Evolutionary conservation across 257 asterid species (phyloP).

Genomic region (Nyctanthes arbortristis): DNA sequence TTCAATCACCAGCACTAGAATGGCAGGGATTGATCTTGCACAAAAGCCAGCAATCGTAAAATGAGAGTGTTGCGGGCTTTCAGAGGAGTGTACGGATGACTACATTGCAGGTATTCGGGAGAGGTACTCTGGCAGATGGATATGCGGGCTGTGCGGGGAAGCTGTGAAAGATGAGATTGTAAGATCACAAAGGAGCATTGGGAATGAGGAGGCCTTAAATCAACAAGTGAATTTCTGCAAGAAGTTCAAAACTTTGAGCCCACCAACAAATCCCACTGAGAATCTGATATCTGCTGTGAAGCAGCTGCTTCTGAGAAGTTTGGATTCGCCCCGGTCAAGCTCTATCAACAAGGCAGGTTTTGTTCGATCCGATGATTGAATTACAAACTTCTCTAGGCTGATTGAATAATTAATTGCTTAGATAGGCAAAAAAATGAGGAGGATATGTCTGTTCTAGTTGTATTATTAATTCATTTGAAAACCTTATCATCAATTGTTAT

Average conservation of each 20-base stretch:
- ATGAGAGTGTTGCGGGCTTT: constrained; percentile 35
- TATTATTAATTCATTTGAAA: no score
- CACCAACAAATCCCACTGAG: constrained; percentile 14
- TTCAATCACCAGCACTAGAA: no score
- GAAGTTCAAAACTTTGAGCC: constrained; percentile 14
- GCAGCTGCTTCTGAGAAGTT: constrained; percentile 24
- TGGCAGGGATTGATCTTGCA: neutral
- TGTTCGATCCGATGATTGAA: neutral
- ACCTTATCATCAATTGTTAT: no score
- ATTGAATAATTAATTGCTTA: neutral
- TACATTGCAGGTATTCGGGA: constrained; percentile 25
- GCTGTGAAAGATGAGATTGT: constrained; percentile 29
- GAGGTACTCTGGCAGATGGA: constrained; percentile 29
- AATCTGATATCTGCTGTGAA: constrained; percentile 29
- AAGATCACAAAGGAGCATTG: constrained; percentile 20
- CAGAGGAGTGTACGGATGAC: constrained; percentile 31
- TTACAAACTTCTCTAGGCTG: no score
- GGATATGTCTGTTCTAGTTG: no score
- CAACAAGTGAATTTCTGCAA: constrained; percentile 29
- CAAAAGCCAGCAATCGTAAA: neutral
- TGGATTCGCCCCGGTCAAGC: constrained; percentile 24
- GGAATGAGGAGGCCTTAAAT: constrained; percentile 24
- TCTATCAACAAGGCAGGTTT: neutral
- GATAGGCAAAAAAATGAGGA: no score
- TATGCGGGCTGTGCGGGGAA: constrained; percentile 30